phyloP scores from a whole-genome alignment of 257 asterid genomes.

The Nicotiana tabacum region DNA sequence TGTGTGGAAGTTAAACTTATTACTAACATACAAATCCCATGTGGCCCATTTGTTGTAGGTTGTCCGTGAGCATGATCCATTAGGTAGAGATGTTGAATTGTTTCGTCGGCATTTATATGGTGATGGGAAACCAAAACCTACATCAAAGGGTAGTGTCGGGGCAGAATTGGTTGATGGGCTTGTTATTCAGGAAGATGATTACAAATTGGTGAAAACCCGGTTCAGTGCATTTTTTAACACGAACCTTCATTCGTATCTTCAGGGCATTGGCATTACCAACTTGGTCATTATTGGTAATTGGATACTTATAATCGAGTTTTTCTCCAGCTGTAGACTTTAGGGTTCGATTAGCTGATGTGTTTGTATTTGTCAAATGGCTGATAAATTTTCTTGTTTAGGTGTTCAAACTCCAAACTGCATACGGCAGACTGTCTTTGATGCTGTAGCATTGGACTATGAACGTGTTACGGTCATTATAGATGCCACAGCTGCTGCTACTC shows the following conservation, averaged over 20 bases:
- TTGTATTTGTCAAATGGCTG: neutral
- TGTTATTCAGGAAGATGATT: slow-evolving; percentile 61
- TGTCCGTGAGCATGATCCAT: slow-evolving; percentile 85
- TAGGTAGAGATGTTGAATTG: slow-evolving; percentile 78
- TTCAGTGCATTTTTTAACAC: slow-evolving; percentile 90
- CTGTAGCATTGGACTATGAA: slow-evolving; percentile 69
- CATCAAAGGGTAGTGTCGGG: slow-evolving; percentile 66
- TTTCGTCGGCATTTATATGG: slow-evolving; percentile 60
- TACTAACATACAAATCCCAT: neutral
- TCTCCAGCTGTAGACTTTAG: neutral
- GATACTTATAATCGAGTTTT: neutral
- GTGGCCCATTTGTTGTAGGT: slow-evolving; percentile 33
- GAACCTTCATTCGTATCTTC: slow-evolving; percentile 74
- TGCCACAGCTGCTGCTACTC: slow-evolving; percentile 89
- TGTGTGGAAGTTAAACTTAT: neutral
- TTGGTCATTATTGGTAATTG: slow-evolving; percentile 55
- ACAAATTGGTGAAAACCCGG: slow-evolving; percentile 84
- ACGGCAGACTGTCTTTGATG: slow-evolving; percentile 82
- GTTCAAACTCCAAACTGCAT: slow-evolving; percentile 95
- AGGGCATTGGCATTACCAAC: slow-evolving; percentile 42
- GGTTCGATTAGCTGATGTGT: neutral
- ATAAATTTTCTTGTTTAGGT: slow-evolving; percentile 34
- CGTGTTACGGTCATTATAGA: slow-evolving; percentile 59
- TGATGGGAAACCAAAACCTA: slow-evolving; percentile 58
- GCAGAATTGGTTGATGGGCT: slow-evolving; percentile 83